phyloP scores from a whole-genome alignment of 2,329 filamentous ascomycete genomes.

The Colletotrichum sp. region DNA sequence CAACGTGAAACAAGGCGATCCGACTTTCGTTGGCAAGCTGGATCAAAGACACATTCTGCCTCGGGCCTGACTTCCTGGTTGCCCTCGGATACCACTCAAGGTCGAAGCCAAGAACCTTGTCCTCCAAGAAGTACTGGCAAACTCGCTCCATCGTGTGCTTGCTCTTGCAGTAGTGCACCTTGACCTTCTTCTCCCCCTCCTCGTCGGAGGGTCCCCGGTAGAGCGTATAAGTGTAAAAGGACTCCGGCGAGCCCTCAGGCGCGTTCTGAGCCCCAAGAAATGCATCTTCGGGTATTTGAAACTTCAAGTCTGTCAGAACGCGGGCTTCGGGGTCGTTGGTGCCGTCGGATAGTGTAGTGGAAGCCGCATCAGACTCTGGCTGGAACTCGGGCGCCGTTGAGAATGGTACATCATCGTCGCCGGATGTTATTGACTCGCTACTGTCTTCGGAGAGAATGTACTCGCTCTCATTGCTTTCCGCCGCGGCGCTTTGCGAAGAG shows the following conservation, averaged over 20 bases:
- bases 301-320: constrained; percentile 45
- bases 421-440: background rate
- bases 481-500: background rate
- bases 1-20: constrained; percentile 83
- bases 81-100: constrained; percentile 78
- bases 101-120: constrained; percentile 84
- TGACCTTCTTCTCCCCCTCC: constrained; percentile 55
- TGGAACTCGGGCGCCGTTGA: constrained; percentile 1
- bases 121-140: constrained; percentile 68
- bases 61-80: constrained; percentile 51
- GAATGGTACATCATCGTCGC: constrained; percentile 1
- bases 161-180: constrained; percentile 79
- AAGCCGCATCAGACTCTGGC: background rate
- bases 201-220: constrained; percentile 60
- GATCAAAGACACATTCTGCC: constrained; percentile 78
- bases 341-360: background rate
- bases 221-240: constrained; percentile 72
- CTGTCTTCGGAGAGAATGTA: background rate
- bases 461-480: background rate
- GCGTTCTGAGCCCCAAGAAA: constrained; percentile 56
- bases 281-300: constrained; percentile 49
- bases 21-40: constrained; percentile 80
- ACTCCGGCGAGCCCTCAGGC: constrained; percentile 46
- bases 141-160: constrained; percentile 71
- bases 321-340: constrained; percentile 23